These are phyloP conservation scores for Nectriaceae sp. DNA, from an alignment of 2,329 filamentous ascomycete species.

Conservation along the genomic window DNA sequence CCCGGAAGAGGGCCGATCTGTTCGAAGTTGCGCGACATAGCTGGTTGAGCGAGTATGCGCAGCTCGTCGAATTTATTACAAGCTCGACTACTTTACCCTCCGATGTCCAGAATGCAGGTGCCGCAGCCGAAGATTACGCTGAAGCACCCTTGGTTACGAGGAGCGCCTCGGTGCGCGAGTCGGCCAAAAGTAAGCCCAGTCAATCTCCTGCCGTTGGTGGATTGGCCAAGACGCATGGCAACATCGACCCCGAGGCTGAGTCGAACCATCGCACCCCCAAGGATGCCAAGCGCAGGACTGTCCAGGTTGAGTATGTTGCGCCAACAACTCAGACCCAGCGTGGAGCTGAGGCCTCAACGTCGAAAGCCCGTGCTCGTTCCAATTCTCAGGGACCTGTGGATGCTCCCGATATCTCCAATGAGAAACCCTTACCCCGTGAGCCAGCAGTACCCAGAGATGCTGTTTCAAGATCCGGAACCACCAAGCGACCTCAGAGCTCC, in stretches of 20 bases:
- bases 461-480: conserved; percentile 38
- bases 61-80: conserved; percentile 94
- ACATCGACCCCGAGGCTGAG: conserved; percentile 68
- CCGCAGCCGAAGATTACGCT: conserved; percentile 55
- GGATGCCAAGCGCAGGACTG: conserved; percentile 89
- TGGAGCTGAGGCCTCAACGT: conserved; percentile 45
- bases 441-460: conserved; percentile 50
- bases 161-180: conserved; percentile 90
- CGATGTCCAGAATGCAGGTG: conserved; percentile 81
- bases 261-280: conserved; percentile 63
- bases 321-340: conserved; percentile 84
- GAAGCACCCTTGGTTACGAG: conserved; percentile 70
- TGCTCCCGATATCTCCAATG: conserved; percentile 34
- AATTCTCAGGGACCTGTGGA: conserved; percentile 47
- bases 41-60: conserved; percentile 97
- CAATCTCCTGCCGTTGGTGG: conserved; percentile 58
- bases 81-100: conserved; percentile 87
- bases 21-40: conserved; percentile 98
- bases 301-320: conserved; percentile 97
- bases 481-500: conserved; percentile 50
- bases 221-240: conserved; percentile 71
- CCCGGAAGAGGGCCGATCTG: conserved; percentile 88
- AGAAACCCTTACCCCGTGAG: conserved; percentile 64
- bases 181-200: conserved; percentile 66
- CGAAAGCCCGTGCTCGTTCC: conserved; percentile 27